phyloP scores from a whole-genome alignment of 495 filamentous ascomycete genomes.

The Trichocladium antarcticum region DNA sequence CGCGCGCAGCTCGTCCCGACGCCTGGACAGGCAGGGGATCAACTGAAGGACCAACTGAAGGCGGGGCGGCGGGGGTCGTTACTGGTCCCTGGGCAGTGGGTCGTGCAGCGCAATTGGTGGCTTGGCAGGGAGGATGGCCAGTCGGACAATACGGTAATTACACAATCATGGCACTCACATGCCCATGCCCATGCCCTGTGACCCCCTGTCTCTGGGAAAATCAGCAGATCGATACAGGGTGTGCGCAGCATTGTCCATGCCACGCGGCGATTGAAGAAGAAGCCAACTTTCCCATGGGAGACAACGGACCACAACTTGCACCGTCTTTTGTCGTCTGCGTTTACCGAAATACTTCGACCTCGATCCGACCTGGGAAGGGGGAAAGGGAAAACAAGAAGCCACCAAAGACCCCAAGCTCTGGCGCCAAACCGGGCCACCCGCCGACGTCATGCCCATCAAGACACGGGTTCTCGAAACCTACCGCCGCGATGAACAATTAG shows the following conservation, averaged over 20 bases:
- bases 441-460: slow-evolving; percentile 42
- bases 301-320: no score
- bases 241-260: neutral
- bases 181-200: no score
- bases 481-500: slow-evolving; percentile 48
- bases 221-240: neutral
- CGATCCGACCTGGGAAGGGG: no score
- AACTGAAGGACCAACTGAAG: no score
- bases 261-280: slow-evolving; percentile 6
- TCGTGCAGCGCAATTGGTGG: neutral
- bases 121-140: neutral
- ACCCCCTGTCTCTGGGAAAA: neutral
- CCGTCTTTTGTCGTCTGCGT: no score
- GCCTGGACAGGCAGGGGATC: no score
- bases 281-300: neutral
- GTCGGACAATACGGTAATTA: neutral
- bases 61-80: neutral
- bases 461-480: slow-evolving; percentile 47
- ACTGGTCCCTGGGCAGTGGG: neutral
- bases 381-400: neutral
- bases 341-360: no score
- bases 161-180: neutral
- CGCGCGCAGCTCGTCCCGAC: no score
- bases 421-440: neutral
- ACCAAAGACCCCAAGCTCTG: neutral